Base-by-base conservation (phyloP, 2,329 filamentous ascomycete genomes). In the Ceratocystis cubensis region DNA sequence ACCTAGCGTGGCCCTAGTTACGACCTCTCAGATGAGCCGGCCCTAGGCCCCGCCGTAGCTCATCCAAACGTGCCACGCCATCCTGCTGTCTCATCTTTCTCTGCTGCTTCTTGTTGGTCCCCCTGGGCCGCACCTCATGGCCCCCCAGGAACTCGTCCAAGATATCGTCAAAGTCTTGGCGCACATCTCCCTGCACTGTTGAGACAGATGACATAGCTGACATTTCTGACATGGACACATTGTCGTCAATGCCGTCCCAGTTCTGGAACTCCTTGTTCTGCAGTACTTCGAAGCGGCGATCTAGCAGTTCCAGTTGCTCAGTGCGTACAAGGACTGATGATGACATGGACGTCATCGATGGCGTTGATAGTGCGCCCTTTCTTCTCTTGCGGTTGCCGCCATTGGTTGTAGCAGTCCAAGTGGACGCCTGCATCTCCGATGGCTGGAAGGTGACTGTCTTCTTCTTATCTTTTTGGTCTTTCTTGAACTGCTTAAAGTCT, bases 401-500 rank as follows among this genome's bases (percentile, higher is more conserved):
- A 69, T 87, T 88, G 1, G 89, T 87, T 1, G 88, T 91, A 0
- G 88, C 86, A 1, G 88, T 91, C 78, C 88, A 83, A 70, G 87
- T 79, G 5, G 88, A 88, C 1, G 84, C 87, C 72, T 88, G 85
- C 61, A 87, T 72, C 69, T 88, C 87, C 2, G 85, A 87, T 17
- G 82, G 81, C 1, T 68, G 71, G 15, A 78, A 78, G 13, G 25
- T n/a, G 4, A 74, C 76, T 6, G 48, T 53, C 44, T 72, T 74
- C 28, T 72, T 72, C 67, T 74, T 76, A 0, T 74, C 74, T 71
- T 84, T 85, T 72, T 87, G 82, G 68, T 92, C 89, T 73, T 88
- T 89, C 76, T 97, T 96, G 81, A 96, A 97, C 73, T 94, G 90
- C 71, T 89, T 89, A 78, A 96, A 97, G 72, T 96, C 89, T 66